Evolutionary conservation across 805 yeast genomes (phyloP), one percentile per base, ranked within the genome.

Genomic region (Saccharomycopsis fermentans): DNA sequence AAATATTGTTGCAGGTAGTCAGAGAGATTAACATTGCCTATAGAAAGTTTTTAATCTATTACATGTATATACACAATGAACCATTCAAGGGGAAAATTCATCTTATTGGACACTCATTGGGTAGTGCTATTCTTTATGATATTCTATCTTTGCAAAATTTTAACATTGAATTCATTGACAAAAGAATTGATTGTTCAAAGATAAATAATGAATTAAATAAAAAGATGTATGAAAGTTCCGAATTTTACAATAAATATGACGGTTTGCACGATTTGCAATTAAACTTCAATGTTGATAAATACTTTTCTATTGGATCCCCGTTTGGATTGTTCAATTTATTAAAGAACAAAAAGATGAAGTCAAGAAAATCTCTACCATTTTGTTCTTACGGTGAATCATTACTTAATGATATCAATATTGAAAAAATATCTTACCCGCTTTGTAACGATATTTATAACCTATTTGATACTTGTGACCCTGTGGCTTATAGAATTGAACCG

Each of bases 391-490:
- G 14, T 12, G 64, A 58, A 9, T 51, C 58, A 16, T 40, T 63
- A 11, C 52, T 56, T 6, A 62, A 65, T 14, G 39, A 37, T 6
- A 16, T 58, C 61, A 27, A 65, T 64, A 9, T 52, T 58, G 5
- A 54, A 56, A 21, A 58, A 19, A 52, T 65, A 3, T 69, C 73
- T 8, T 70, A 78, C 2, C 90, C 94, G 3, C 77, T 77, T 35
- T 84, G 86, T 62, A 71, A 75, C 1, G 86, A 87, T 65, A 69
- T 87, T 50, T 94, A 86, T 72, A 92, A 92, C 67, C 72, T 94
- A 5, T 90, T 87, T 72, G 96, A 92, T 65, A 88, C 92, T 0
- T 85, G 95, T 63, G 99, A 92, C 67, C 96, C 97, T 0, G 84
- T 94, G 47, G 91, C 92, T 0, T 90, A 91, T 66, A 75, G 98